phyloP scores from a whole-genome alignment of 1,284 basidiomycete species.

The Pseudozyma thailandica region DNA sequence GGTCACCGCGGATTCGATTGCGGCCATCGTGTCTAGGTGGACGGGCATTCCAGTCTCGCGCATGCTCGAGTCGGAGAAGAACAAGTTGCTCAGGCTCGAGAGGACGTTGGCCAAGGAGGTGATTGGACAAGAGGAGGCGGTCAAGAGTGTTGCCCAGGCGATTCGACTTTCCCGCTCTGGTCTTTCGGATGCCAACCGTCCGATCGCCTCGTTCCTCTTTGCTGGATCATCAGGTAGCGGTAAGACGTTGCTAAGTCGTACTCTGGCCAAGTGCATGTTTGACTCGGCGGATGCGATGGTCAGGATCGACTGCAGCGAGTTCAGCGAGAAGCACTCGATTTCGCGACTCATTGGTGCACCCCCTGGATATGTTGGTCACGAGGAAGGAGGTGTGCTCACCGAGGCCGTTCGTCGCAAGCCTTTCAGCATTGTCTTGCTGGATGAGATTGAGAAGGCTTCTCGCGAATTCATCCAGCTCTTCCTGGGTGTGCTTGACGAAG shows the following conservation, averaged over 20 bases:
- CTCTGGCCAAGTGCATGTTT: conserved; percentile 70
- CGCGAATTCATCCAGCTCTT: conserved; percentile 87
- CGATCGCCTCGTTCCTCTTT: conserved; percentile 72
- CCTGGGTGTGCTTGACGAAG: conserved; percentile 89
- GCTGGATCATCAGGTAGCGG: conserved; percentile 71
- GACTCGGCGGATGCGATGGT: conserved; percentile 73
- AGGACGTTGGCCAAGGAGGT: conserved; percentile 67
- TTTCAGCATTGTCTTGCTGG: conserved; percentile 67
- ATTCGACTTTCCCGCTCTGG: conserved; percentile 74
- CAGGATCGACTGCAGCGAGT: conserved; percentile 72
- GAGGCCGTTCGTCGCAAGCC: conserved; percentile 68
- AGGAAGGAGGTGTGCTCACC: conserved; percentile 79
- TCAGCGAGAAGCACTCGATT: conserved; percentile 72
- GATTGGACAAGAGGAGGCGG: conserved; percentile 73
- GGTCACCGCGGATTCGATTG: conserved; percentile 70
- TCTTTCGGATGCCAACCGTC: conserved; percentile 72
- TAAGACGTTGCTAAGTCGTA: conserved; percentile 73
- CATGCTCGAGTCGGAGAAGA: conserved; percentile 67
- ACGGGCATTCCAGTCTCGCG: conserved; percentile 69
- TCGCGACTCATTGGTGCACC: conserved; percentile 72
- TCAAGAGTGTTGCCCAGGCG: conserved; percentile 73
- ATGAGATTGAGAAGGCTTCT: conserved; percentile 76
- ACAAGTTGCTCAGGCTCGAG: conserved; percentile 64
- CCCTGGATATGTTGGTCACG: conserved; percentile 87
- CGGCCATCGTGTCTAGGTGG: conserved; percentile 73